Base-by-base conservation (phyloP, 192 early-diverging fungal species). In the Coemansia sp. region DNA sequence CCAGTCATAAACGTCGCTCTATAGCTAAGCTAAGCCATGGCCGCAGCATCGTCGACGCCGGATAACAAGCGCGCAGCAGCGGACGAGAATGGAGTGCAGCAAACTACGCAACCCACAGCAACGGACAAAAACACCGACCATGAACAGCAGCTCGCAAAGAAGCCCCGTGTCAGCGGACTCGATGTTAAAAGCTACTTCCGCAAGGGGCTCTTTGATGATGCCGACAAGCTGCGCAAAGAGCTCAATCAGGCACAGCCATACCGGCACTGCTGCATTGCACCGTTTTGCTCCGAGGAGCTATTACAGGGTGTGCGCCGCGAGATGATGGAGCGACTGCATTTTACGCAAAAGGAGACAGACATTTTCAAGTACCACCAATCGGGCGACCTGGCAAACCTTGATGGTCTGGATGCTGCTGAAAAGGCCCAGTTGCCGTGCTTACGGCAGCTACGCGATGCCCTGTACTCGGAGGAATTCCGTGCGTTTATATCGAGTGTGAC, bases 321-420 rank as follows among this genome's bases (percentile, higher is more conserved):
- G 64, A 81, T 88, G 44, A 57, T 78, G 24, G 61, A 67, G 30
- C 62, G 64, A 2, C 54, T 91, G 37, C 81, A 84, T 43, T 88
- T 85, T 49, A 89, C 87, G 8, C 60, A 71, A n/a, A 91, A 91
- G 73, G 89, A 91, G 56, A 91, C 89, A 1, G 89, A 91, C 46
- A 89, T 91, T 26, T 88, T 88, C 80, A 85, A 86, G 64, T 83
- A 86, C 53, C 69, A 83, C 56, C 87, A 89, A 71, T 87, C 87
- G 9, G 87, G 89, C 17, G 89, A 91, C 55, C 72, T 91, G 41
- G 87, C 87, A 39, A 91, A 91, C 58, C 63, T 91, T 30, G 87
- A 91, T 53, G 89, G 87, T 2, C 80, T 91, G 9, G 70, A 78
- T 0, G 61, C 42, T 4, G 53, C 64, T 14, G 89, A 89, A 67